Percentiles rank a stretch among this genome's conserved stretches.
phyloP scores from a whole-genome alignment of 768 basidiomycete genomes.

The Omphalotus guepiniiformis region DNA sequence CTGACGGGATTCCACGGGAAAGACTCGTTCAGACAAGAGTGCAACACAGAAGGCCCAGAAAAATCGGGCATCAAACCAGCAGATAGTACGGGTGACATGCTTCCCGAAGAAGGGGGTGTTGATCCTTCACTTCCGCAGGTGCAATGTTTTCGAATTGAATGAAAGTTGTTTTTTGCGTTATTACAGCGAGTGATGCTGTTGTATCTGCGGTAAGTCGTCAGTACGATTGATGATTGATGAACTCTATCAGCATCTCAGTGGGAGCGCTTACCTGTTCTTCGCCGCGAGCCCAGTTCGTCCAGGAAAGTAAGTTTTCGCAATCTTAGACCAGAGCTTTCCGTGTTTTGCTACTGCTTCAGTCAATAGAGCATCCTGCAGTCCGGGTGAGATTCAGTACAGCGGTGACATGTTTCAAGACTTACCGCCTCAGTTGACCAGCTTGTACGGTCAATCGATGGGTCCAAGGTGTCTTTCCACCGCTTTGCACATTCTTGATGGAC shows the following conservation, averaged over 20 bases:
- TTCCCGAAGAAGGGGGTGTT: neutral
- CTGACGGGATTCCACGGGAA: too few species aligned
- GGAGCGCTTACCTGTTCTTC: slow-evolving; percentile 22
- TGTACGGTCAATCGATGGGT: slow-evolving; percentile 23
- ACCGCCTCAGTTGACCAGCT: slow-evolving; percentile 22
- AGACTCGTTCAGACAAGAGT: too few species aligned
- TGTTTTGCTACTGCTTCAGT: slow-evolving; percentile 19
- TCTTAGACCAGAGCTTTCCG: slow-evolving; percentile 23
- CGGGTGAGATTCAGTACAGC: neutral
- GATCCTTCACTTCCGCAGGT: too few species aligned
- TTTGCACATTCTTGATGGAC: slow-evolving; percentile 20
- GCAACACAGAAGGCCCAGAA: too few species aligned
- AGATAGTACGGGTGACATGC: neutral
- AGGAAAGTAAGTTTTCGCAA: slow-evolving; percentile 24
- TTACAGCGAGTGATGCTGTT: slow-evolving; percentile 15
- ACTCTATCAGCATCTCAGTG: neutral
- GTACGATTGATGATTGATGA: neutral
- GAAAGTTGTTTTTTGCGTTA: neutral
- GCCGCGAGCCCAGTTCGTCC: slow-evolving; percentile 26
- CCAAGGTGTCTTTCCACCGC: slow-evolving; percentile 25
- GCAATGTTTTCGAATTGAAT: too few species aligned
- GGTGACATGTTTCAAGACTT: neutral
- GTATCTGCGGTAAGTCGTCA: slow-evolving; percentile 10
- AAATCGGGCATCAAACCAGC: too few species aligned
- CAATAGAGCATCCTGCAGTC: slow-evolving; percentile 18